These are phyloP conservation scores for Cyclostephanos tholiformis DNA, from an alignment of 108 stramenopile genomes.

Conservation along the genomic window DNA sequence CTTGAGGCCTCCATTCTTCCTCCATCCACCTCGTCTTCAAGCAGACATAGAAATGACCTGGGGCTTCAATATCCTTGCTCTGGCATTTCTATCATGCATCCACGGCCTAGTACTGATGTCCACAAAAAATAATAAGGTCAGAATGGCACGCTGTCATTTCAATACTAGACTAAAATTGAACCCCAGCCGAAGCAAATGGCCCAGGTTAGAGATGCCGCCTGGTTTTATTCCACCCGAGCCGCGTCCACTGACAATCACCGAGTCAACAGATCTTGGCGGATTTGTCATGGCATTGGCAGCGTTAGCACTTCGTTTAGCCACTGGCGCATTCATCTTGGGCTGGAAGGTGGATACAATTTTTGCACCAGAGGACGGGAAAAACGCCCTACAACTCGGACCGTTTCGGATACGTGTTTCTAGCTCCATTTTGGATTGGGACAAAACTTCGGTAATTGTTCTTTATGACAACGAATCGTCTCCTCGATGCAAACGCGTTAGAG, in stretches of 20 bases:
- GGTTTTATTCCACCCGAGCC: conserved; percentile 68
- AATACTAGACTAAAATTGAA: background rate
- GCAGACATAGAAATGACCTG: too few relatives aligned
- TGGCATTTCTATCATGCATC: background rate
- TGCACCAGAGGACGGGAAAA: conserved; percentile 39
- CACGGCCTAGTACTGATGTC: background rate
- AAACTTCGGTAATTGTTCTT: conserved; percentile 67
- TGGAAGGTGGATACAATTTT: conserved; percentile 67
- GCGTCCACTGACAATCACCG: conserved; percentile 56
- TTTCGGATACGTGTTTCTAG: conserved; percentile 69
- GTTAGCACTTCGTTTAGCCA: conserved; percentile 64
- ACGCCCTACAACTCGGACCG: conserved; percentile 65
- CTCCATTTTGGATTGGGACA: conserved; percentile 52
- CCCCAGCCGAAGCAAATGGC: conserved; percentile 7
- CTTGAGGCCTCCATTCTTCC: too few relatives aligned
- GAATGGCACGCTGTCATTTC: background rate
- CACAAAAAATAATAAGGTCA: background rate
- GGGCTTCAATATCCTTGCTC: background rate
- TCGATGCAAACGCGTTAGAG: conserved; percentile 85
- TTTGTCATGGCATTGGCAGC: conserved; percentile 46
- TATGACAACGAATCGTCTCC: conserved; percentile 92
- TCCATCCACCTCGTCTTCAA: too few relatives aligned
- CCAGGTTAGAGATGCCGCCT: conserved; percentile 55
- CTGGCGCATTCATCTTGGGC: conserved; percentile 72
- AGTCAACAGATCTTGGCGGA: conserved; percentile 45